These are phyloP conservation scores for Trametes hirsuta DNA, from an alignment of 1,284 basidiomycete species.

Conservation along the genomic window DNA sequence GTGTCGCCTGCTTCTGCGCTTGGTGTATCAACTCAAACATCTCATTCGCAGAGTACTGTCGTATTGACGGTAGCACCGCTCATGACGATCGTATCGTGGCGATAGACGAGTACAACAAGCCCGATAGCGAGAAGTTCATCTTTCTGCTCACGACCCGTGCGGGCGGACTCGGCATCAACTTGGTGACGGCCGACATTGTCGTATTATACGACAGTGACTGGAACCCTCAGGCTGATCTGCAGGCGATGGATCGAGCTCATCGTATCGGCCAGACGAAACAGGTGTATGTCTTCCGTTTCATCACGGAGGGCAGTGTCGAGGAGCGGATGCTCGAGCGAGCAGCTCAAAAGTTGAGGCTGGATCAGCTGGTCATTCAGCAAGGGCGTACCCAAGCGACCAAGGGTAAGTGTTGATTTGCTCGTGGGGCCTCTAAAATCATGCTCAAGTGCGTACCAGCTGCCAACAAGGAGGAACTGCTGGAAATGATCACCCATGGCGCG, in stretches of 20 bases:
- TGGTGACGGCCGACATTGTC: constrained; percentile 95
- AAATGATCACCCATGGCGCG: constrained; percentile 99
- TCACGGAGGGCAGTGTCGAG: constrained; percentile 96
- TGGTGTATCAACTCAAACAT: not conserved
- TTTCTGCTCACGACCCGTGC: constrained; percentile 98
- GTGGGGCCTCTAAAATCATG: not conserved
- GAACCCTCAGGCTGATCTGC: constrained; percentile 99
- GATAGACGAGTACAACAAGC: constrained; percentile 98
- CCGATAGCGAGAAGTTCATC: constrained; percentile 94
- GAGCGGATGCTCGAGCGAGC: constrained; percentile 97
- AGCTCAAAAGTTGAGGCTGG: constrained; percentile 94
- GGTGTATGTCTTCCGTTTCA: constrained; percentile 97
- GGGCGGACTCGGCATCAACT: constrained; percentile 97
- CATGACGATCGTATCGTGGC: constrained; percentile 96
- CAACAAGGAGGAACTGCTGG: constrained; percentile 95
- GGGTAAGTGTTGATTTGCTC: constrained; percentile 40
- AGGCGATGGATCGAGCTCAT: constrained; percentile 99
- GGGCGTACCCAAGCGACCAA: constrained; percentile 78
- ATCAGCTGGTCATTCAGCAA: constrained; percentile 98
- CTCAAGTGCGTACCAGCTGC: constrained; percentile 55
- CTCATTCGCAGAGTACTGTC: constrained; percentile 79
- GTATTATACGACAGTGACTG: constrained; percentile 99
- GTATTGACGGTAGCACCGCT: constrained; percentile 94
- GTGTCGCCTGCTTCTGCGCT: constrained; percentile 32
- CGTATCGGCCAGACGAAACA: constrained; percentile 99